Conservation (phyloP, 2,329 filamentous ascomycete species). For the Cyphellophora europaea region DNA sequence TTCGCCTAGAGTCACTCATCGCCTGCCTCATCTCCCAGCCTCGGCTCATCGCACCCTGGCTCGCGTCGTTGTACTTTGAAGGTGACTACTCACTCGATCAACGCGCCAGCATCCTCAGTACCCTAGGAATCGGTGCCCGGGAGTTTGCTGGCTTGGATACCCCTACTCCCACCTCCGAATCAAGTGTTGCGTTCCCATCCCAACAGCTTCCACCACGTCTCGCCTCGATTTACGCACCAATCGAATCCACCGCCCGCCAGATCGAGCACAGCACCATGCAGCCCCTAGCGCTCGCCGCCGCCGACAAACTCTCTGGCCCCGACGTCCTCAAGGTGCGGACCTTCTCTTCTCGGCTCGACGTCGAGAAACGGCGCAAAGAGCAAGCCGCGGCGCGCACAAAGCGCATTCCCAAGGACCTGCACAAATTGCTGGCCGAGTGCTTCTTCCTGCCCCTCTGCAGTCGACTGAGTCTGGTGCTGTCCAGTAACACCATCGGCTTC, state of each 20-base stretch:
- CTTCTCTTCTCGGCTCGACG: slow-evolving; percentile 69
- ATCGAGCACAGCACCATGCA: slow-evolving; percentile 66
- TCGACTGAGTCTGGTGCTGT: slow-evolving; percentile 55
- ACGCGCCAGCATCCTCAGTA: slow-evolving; percentile 69
- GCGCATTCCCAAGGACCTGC: slow-evolving; percentile 66
- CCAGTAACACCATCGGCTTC: slow-evolving; percentile 8
- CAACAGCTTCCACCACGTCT: slow-evolving; percentile 67
- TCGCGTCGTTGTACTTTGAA: slow-evolving; percentile 75
- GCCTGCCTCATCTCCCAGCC: slow-evolving; percentile 71
- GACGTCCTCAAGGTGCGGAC: slow-evolving; percentile 80
- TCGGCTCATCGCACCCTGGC: slow-evolving; percentile 70
- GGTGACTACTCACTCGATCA: slow-evolving; percentile 87
- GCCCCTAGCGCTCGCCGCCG: slow-evolving; percentile 72
- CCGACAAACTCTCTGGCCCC: slow-evolving; percentile 70
- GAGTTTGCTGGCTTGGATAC: slow-evolving; percentile 63
- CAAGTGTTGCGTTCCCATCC: slow-evolving; percentile 55
- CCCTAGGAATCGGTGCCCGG: slow-evolving; percentile 70
- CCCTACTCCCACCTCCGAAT: slow-evolving; percentile 24
- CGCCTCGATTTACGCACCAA: slow-evolving; percentile 62
- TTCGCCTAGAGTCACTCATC: slow-evolving; percentile 71
- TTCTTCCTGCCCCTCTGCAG: slow-evolving; percentile 85
- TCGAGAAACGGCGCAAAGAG: slow-evolving; percentile 45
- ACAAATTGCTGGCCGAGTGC: slow-evolving; percentile 60
- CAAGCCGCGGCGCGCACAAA: slow-evolving; percentile 37
- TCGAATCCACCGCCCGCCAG: slow-evolving; percentile 58